Percentiles rank a stretch among this genome's conserved stretches.
Evolutionary conservation across 192 early-diverging fungal species (phyloP).

Genomic region (Allomyces javanicus): DNA sequence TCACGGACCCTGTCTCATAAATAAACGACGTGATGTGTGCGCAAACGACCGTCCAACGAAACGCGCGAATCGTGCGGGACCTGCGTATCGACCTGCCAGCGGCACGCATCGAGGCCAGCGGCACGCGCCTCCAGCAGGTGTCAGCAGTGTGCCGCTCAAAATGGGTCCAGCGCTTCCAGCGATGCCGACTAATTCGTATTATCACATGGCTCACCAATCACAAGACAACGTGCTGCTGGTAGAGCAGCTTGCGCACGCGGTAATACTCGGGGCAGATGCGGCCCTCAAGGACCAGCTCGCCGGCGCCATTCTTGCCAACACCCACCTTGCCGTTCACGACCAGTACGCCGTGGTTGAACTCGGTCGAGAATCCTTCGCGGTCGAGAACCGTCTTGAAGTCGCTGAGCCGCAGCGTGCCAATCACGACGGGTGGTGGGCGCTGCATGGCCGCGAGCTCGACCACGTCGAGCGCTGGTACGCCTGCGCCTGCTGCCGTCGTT

Average conservation of each 20-base stretch:
- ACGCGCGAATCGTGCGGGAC: too few relatives aligned
- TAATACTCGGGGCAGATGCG: conserved; percentile 23
- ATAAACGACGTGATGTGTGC: too few relatives aligned
- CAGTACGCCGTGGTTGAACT: conserved; percentile 70
- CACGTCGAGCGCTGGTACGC: conserved; percentile 54
- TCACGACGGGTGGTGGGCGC: conserved; percentile 42
- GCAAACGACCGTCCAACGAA: too few relatives aligned
- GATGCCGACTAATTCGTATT: too few relatives aligned
- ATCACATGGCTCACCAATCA: neutral
- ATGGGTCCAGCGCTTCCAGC: too few relatives aligned
- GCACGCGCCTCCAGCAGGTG: too few relatives aligned
- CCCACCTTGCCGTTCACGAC: conserved; percentile 63
- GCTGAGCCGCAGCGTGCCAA: conserved; percentile 71
- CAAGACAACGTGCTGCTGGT: conserved; percentile 16
- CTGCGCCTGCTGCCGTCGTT: conserved; percentile 22
- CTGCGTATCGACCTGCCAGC: neutral
- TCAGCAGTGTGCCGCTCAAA: too few relatives aligned
- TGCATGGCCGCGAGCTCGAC: conserved; percentile 18
- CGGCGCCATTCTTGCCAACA: conserved; percentile 20
- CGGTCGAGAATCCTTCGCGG: conserved; percentile 48
- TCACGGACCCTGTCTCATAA: too few relatives aligned
- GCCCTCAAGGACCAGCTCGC: conserved; percentile 15
- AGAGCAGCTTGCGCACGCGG: conserved; percentile 21
- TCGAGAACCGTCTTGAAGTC: conserved; percentile 54
- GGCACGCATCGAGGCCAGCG: too few relatives aligned